phyloP scores from a whole-genome alignment of 2,329 filamentous ascomycete genomes.

The Dactylellina parvicollis region DNA sequence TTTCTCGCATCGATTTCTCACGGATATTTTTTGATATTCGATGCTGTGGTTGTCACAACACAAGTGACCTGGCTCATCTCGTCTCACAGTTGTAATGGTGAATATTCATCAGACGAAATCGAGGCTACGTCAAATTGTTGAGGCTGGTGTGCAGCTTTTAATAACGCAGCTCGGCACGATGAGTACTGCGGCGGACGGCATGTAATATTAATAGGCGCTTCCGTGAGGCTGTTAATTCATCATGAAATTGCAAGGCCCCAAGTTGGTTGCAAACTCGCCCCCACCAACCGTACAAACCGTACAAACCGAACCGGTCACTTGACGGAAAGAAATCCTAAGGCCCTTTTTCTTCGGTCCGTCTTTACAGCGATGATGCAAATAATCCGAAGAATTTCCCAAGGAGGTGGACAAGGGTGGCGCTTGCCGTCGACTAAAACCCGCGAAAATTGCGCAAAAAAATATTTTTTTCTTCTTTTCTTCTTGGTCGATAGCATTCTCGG shows the following conservation, averaged over 20 bases:
- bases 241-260: background rate
- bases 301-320: background rate
- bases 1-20: too few species aligned
- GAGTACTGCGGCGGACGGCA: background rate
- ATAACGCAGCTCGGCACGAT: slow-evolving; percentile 2
- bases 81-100: too few species aligned
- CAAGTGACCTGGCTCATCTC: too few species aligned
- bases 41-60: too few species aligned
- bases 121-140: too few species aligned
- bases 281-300: background rate
- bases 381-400: slow-evolving; percentile 1
- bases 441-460: slow-evolving; percentile 16
- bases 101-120: too few species aligned
- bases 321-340: background rate
- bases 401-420: background rate
- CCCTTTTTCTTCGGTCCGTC: slow-evolving; percentile 1
- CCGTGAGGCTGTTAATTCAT: slow-evolving; percentile 4
- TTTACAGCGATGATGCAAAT: background rate
- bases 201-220: slow-evolving; percentile 3
- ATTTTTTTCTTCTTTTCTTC: slow-evolving; percentile 2
- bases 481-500: slow-evolving; percentile 10
- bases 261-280: background rate
- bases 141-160: background rate
- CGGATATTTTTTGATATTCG: too few species aligned
- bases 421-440: background rate